Evolutionary conservation across 2,329 filamentous ascomycete species (phyloP), one percentile per base, ranked within the genome.

Genomic region (Paracorniculantispora psalliotae): DNA sequence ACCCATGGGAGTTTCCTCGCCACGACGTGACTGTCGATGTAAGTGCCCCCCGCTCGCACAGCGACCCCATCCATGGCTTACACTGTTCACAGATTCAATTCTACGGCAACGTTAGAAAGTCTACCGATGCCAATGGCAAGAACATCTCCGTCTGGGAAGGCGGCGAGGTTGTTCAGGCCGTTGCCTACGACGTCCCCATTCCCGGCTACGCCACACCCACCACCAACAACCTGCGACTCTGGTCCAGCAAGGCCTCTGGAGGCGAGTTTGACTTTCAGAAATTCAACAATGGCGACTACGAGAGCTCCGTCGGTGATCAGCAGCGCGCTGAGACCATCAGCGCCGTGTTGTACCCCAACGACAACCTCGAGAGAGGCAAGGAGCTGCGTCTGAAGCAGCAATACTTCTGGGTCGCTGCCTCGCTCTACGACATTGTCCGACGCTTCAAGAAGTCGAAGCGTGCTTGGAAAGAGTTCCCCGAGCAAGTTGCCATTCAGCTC

Each of bases 201-300:
- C 94, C 94, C 21, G 94, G 94, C 10, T 97, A 92, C 71, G 86
- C 85, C 62, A 99, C 94, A 0, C 79, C 85, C 8, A 93, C 92
- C 12, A 97, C 92, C 66, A 99, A 99, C 80, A 99, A 99, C 76
- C 81, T 99, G 63, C 89, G 94, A 61, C 81, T 99, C 41, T 99
- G 94, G 94, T 96, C 92, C 47, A 97, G 92, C 80, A 97, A 97
- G 77, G 93, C 94, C 46, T 92, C 92, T 48, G 93, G 91, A 67
- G 94, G 94, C 64, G 94, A 99, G 74, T 99, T 99, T 64, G 93
- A 99, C 77, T 99, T 99, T 77, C 93, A 97, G 70, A 97, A 97
- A 73, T 99, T 99, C 86, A 99, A 99, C 77, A 94, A 83, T 61
- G 94, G 94, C 63, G 92, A 99, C 67, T 99, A 99, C 71, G 94